Percentiles rank a stretch among this genome's conserved stretches.
Conservation (phyloP, 2,329 filamentous ascomycete species). For the Fusarium oxysporum region DNA sequence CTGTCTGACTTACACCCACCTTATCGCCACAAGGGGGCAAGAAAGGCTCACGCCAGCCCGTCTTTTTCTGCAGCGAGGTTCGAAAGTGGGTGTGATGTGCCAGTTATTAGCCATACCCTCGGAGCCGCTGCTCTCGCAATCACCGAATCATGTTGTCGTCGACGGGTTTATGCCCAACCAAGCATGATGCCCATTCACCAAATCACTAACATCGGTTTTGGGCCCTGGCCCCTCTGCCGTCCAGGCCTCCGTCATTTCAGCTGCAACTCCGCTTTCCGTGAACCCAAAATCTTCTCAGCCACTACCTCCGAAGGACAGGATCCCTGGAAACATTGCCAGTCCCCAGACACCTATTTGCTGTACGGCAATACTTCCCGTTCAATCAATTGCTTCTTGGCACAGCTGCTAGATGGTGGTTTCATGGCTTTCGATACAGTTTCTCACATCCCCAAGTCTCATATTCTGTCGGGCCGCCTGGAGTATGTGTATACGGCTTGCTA, state of each 20-base stretch:
- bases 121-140: constrained; percentile 5
- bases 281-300: constrained; percentile 40
- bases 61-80: constrained; percentile 32
- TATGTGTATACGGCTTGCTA: constrained; percentile 11
- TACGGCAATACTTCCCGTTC: constrained; percentile 15
- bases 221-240: constrained; percentile 14
- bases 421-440: constrained; percentile 14
- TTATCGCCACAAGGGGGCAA: constrained; percentile 37
- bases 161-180: constrained; percentile 20
- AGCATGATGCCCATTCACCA: constrained; percentile 26
- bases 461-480: neutral
- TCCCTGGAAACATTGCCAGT: constrained; percentile 22
- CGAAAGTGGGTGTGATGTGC: constrained; percentile 37
- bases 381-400: constrained; percentile 23
- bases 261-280: constrained; percentile 35
- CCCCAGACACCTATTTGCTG: neutral
- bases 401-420: constrained; percentile 10
- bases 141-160: constrained; percentile 32
- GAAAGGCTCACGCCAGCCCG: constrained; percentile 36
- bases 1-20: constrained; percentile 37
- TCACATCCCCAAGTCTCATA: neutral
- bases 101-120: constrained; percentile 19
- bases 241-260: constrained; percentile 38
- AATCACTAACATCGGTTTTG: constrained; percentile 19
- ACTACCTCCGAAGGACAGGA: constrained; percentile 29